These are phyloP conservation scores for Camptophora hylomeconis DNA, from an alignment of 2,329 filamentous ascomycete species.

Conservation along the genomic window DNA sequence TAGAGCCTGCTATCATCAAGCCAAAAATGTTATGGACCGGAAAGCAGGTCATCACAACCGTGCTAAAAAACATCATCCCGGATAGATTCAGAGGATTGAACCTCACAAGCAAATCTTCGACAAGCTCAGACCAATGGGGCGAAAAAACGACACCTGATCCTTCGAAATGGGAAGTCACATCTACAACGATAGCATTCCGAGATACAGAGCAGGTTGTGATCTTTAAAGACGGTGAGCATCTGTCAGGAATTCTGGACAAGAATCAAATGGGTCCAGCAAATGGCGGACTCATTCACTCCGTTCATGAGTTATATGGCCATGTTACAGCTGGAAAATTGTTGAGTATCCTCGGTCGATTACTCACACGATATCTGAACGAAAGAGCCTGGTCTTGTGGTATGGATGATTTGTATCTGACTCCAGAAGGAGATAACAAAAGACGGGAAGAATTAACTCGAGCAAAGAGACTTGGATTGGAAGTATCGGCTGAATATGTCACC, in stretches of 20 bases:
- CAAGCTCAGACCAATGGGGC: conserved; percentile 70
- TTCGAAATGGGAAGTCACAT: conserved; percentile 21
- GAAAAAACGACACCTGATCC: conserved; percentile 30
- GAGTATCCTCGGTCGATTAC: conserved; percentile 73
- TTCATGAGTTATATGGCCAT: conserved; percentile 88
- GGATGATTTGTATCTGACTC: conserved; percentile 80
- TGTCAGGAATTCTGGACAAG: conserved; percentile 89
- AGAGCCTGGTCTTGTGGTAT: conserved; percentile 94
- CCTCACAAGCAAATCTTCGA: conserved; percentile 65
- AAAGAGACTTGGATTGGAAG: conserved; percentile 56
- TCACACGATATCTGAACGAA: conserved; percentile 86
- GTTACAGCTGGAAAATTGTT: conserved; percentile 74
- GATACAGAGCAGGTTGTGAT: conserved; percentile 67
- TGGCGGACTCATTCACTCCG: conserved; percentile 78
- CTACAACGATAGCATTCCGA: conserved; percentile 8
- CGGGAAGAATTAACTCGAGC: conserved; percentile 56
- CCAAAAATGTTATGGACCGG: conserved; percentile 80
- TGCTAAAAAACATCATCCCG: conserved; percentile 84
- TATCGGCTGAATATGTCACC: conserved; percentile 80
- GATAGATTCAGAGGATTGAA: conserved; percentile 61
- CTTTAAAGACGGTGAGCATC: conserved; percentile 74
- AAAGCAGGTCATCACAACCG: conserved; percentile 87
- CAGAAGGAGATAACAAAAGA: conserved; percentile 60
- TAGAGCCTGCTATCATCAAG: conserved; percentile 71
- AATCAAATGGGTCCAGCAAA: conserved; percentile 79